Evolutionary conservation across 345 rosid species (phyloP).

Genomic region (Euphorbia pulcherrima): DNA sequence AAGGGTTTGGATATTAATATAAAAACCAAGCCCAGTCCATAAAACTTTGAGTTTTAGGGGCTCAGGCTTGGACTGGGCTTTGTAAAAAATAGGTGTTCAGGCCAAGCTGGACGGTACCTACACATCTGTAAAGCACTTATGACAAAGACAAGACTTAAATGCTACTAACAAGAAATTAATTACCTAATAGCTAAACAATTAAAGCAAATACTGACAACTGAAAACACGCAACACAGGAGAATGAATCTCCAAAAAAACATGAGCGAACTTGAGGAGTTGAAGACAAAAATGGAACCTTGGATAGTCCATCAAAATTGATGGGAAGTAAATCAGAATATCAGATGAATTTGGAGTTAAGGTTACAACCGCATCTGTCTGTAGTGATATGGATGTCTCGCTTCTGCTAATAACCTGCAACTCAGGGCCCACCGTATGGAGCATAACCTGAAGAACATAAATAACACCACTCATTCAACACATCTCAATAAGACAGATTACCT

Average conservation of each 20-base stretch:
- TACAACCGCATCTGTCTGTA: slow-evolving; percentile 67
- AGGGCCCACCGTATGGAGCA: slow-evolving; percentile 92
- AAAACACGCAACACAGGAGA: background rate
- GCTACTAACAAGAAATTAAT: background rate
- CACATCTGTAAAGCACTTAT: background rate
- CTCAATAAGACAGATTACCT: background rate
- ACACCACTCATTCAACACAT: background rate
- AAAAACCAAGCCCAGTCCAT: too few species aligned
- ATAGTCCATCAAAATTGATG: slow-evolving; percentile 79
- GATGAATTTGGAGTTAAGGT: slow-evolving; percentile 78
- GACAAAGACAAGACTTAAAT: background rate
- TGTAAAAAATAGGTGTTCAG: too few species aligned
- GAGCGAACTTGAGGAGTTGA: background rate
- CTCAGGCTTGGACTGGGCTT: too few species aligned
- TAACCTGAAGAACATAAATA: slow-evolving; percentile 45
- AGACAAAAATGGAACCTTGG: slow-evolving; percentile 45
- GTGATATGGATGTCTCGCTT: slow-evolving; percentile 63
- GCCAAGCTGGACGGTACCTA: too few species aligned
- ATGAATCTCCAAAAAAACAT: background rate
- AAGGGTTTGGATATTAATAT: too few species aligned
- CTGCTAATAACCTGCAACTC: slow-evolving; percentile 89
- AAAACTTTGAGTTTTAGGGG: too few species aligned
- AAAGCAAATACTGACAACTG: background rate
- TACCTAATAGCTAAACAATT: background rate
- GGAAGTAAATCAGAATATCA: slow-evolving; percentile 79